phyloP scores from a whole-genome alignment of 2,329 filamentous ascomycete genomes.

The Colletotrichum phormii region DNA sequence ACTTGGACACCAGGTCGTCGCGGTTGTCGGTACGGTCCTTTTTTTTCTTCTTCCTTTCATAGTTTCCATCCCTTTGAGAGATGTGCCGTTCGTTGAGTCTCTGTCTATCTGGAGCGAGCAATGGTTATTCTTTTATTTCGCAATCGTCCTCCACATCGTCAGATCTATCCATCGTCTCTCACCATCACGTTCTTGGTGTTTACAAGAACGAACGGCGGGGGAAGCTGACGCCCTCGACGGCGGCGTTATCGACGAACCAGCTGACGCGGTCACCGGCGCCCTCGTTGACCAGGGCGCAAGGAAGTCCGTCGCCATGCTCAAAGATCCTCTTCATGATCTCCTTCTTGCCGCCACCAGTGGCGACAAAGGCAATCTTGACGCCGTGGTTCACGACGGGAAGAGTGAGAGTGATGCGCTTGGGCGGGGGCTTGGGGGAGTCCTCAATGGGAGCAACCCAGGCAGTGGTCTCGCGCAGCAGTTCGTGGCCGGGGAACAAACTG shows the following conservation, averaged over 20 bases:
- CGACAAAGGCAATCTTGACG: constrained; percentile 89
- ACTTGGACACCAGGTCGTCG: background rate
- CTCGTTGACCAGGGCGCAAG: constrained; percentile 89
- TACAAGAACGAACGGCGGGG: constrained; percentile 77
- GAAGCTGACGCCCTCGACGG: constrained; percentile 86
- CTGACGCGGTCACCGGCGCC: constrained; percentile 85
- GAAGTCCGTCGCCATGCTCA: constrained; percentile 82
- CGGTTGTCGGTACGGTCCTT: background rate
- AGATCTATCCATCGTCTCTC: constrained; percentile 5
- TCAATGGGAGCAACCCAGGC: constrained; percentile 94
- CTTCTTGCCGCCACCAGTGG: constrained; percentile 90
- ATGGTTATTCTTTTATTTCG: constrained; percentile 13
- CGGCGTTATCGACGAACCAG: constrained; percentile 93
- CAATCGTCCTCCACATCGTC: constrained; percentile 1
- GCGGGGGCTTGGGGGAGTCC: constrained; percentile 94
- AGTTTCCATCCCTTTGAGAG: constrained; percentile 9
- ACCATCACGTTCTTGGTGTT: constrained; percentile 11
- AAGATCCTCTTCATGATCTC: constrained; percentile 94
- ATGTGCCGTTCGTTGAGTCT: constrained; percentile 22
- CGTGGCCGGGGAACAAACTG: constrained; percentile 92
- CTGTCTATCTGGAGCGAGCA: constrained; percentile 30
- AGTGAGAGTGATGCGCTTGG: constrained; percentile 90
- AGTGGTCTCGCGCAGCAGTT: constrained; percentile 84
- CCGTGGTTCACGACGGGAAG: constrained; percentile 91
- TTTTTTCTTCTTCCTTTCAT: background rate